Evolutionary conservation across 2,329 filamentous ascomycete species (phyloP), one percentile per base, ranked within the genome.

Genomic region (Cytospora paraplurivora): DNA sequence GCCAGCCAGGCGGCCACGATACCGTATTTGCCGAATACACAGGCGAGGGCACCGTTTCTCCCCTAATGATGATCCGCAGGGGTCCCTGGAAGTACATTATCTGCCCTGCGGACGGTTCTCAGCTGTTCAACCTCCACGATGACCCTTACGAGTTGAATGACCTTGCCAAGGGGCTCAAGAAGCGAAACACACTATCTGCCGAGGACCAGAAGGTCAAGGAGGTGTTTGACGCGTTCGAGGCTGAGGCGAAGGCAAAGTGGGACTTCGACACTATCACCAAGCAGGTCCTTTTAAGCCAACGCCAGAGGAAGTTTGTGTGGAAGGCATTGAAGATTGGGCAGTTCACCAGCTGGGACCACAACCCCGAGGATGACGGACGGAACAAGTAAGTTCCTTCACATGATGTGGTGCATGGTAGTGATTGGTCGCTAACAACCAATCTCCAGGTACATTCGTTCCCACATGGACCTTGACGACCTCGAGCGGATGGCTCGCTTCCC

Each of bases 21-120:
- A 95, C 91, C 12, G 93, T 95, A n/a, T 90, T 94, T 71, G 93
- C 92, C 66, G 93, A 97, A 78, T 97, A 97, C 79, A 96, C 94
- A 72, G 93, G 92, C 56, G 93, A 97, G 77, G 93, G 93, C 55
- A 97, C 93, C 1, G 82, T 96, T 62, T 88, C 90, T 5, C 93
- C 93, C 1, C 85, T 96, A 62, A 92, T 96, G 82, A 97, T 97
- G 93, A 97, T 97, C 72, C 88, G 91, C 63, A 88, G 92, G 61
- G 92, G 92, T 10, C 82, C 85, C 54, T 97, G 92, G 92, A 97
- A 97, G 81, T 97, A 93, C 75, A 87, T 95, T 68, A 92, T 86
- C 67, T 97, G 92, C 71, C 88, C 93, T 7, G 88, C 88, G 27
- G 93, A 97, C 72, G 88, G 90, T 37, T 88, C 91, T 35, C 92